Percentiles rank a stretch among this genome's conserved stretches.
phyloP scores from a whole-genome alignment of 345 rosid species.

The Punica granatum region DNA sequence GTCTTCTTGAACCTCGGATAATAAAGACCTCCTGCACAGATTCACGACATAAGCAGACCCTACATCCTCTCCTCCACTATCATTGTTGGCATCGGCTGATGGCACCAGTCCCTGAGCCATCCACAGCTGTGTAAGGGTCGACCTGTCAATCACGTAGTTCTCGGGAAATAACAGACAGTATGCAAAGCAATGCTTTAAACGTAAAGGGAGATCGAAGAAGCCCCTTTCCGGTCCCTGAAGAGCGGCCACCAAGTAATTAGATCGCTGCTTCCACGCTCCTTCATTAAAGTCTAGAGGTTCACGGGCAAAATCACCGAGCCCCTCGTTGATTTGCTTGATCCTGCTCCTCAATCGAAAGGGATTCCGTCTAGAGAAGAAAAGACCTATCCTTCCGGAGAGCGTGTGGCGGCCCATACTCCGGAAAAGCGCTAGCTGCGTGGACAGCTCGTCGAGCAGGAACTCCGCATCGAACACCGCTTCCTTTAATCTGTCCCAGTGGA shows the following conservation, averaged over 20 bases:
- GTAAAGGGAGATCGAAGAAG: slow-evolving; percentile 13
- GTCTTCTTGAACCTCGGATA: slow-evolving; percentile 14
- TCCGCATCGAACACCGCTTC: not conserved
- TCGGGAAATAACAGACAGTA: slow-evolving; percentile 26
- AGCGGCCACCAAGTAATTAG: not conserved
- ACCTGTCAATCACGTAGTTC: slow-evolving; percentile 12
- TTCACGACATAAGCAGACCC: slow-evolving; percentile 21
- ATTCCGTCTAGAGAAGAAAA: not conserved
- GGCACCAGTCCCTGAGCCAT: slow-evolving; percentile 21
- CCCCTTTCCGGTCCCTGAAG: not conserved
- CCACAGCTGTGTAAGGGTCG: slow-evolving; percentile 18
- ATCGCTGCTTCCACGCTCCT: not conserved
- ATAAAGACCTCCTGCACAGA: slow-evolving; percentile 19
- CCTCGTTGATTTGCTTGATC: not conserved
- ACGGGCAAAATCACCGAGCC: not conserved
- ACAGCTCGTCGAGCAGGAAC: not conserved
- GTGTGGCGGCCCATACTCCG: not conserved
- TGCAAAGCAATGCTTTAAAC: slow-evolving; percentile 24
- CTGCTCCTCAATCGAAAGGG: not conserved
- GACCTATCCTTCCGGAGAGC: not conserved
- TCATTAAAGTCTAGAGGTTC: not conserved
- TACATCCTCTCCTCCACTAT: slow-evolving; percentile 2
- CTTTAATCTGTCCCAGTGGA: not conserved
- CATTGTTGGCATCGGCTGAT: slow-evolving; percentile 4
- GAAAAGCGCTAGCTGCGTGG: not conserved